Base-by-base conservation (phyloP, 352 stramenopile genomes). In the Phytophthora chlamydospora region DNA sequence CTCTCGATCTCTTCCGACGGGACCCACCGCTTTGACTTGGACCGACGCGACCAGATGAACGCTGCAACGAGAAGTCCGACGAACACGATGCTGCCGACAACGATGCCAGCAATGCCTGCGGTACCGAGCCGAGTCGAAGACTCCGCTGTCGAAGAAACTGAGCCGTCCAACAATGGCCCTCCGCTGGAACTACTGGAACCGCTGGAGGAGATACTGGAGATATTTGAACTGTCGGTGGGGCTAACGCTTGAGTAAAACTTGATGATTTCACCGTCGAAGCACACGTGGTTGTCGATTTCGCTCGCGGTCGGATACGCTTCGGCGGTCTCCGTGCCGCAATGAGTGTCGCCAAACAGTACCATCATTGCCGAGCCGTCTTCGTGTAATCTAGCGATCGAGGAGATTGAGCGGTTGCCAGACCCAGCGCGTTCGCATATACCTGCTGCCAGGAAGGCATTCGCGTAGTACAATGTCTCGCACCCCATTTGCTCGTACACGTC, bases 201-300 rank as follows among this genome's bases (percentile, higher is more conserved):
- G 21, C 21, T 24, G 21, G 21, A 24, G 21, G 21, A 24, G 21
- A 24, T 24, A 24, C 21, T 24, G 21, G 21, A 24, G 21, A 1
- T 24, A 24, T 24, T 38, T 16, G 42, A 46, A 13, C 5, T 48
- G 35, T 27, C 32, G 3, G 33, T 38, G n/a, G 34, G 34, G 17
- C 17, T 55, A 7, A 29, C 24, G 17, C 17, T 66, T 6, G 58
- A 61, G 36, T 55, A 66, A 24, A 66, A 51, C 40, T 31, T 53
- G 11, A 17, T 16, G 14, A 35, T 27, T 2, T 48, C 47, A 24
- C 21, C 21, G 17, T 17, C 16, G 10, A 46, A 10, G 24, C 49
- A 61, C 0, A 21, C 43, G 49, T 66, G 58, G 7, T 24, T 48
- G 1, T 41, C 13, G 3, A 60, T 52, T 0, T 48, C 41, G 17